Evolutionary conservation across 768 basidiomycete genomes (phyloP), one percentile per base, ranked within the genome.

Genomic region (Gloeostereum incarnatum): DNA sequence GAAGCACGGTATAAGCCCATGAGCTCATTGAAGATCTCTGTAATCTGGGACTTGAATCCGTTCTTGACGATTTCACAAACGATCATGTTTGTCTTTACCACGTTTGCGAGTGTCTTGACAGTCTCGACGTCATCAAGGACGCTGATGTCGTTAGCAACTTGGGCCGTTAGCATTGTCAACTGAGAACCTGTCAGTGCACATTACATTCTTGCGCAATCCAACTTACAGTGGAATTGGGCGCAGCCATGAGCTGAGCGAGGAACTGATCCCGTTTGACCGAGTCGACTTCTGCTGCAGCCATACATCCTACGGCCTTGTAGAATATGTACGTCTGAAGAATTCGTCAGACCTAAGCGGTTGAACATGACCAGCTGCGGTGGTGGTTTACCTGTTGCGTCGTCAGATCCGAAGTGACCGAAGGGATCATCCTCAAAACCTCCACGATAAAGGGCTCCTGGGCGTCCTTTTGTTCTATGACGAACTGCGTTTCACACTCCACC

Each of bases 221-320:
- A 61, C 72, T 39, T 53, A 77, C 79, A 29, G 82, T 82, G 27
- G 71, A 77, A 49, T 86, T 86, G 0, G 83, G 83, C 45, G 82
- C 55, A 45, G 80, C 77, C 83, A 86, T 86, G 41, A 86, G 49
- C 51, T 80, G 81, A 18, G 71, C 63, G 39, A 86, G 82, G 39
- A 86, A 59, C 41, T 75, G 71, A 56, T 86, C 83, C 52, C 85
- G 84, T 42, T 73, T 73, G 5, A 78, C 69, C 55, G 81, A 82
- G 60, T 86, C 83, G 24, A 83, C 80, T 49, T 85, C 83, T 8
- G 82, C 80, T 11, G 81, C 75, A 45, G 86, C 81, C 81, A 85
- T 84, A 60, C 85, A 79, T 4, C 83, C 83, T 21, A 85, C 74
- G 8, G 83, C 83, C 53, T 86, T 82, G 49, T 86, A 85, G 62